phyloP scores from a whole-genome alignment of 2,329 filamentous ascomycete species.

The Stenocarpella maydis region DNA sequence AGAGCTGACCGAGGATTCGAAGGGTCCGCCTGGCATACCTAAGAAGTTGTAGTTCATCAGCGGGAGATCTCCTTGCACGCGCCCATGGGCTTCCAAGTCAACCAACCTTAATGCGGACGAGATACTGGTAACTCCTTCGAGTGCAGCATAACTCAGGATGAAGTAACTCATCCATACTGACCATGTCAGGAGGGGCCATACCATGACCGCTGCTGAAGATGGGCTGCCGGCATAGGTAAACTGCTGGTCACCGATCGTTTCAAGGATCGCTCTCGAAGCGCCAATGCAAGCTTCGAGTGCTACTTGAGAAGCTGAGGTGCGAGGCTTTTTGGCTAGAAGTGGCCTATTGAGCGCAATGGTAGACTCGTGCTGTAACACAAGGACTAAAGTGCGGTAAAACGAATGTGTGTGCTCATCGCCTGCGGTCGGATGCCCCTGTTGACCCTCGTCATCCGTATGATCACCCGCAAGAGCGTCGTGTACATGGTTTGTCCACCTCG shows the following conservation, averaged over 20 bases:
- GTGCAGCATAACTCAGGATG: conserved; percentile 37
- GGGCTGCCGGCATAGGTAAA: background rate
- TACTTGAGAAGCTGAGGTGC: conserved; percentile 36
- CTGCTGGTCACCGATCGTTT: conserved; percentile 24
- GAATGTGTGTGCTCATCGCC: background rate
- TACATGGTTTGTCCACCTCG: conserved; percentile 36
- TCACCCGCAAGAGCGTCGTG: conserved; percentile 29
- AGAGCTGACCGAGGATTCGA: conserved; percentile 34
- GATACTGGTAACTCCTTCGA: conserved; percentile 36
- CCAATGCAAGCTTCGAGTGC: conserved; percentile 38
- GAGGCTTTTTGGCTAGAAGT: conserved; percentile 35
- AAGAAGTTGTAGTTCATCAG: background rate
- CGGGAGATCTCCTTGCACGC: background rate
- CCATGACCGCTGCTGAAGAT: conserved; percentile 22
- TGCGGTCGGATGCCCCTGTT: background rate
- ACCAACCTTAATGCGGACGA: conserved; percentile 34
- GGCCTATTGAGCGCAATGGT: conserved; percentile 37
- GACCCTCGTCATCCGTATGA: conserved; percentile 27
- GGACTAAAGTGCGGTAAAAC: conserved; percentile 29
- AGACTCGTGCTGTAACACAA: conserved; percentile 36
- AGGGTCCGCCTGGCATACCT: conserved; percentile 37
- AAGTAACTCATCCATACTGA: conserved; percentile 39
- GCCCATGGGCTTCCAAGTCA: background rate
- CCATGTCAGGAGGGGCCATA: conserved; percentile 39
- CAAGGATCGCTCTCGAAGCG: conserved; percentile 37